Base-by-base conservation (phyloP, 2,329 filamentous ascomycete genomes). In the Aspergillus arachidicola region DNA sequence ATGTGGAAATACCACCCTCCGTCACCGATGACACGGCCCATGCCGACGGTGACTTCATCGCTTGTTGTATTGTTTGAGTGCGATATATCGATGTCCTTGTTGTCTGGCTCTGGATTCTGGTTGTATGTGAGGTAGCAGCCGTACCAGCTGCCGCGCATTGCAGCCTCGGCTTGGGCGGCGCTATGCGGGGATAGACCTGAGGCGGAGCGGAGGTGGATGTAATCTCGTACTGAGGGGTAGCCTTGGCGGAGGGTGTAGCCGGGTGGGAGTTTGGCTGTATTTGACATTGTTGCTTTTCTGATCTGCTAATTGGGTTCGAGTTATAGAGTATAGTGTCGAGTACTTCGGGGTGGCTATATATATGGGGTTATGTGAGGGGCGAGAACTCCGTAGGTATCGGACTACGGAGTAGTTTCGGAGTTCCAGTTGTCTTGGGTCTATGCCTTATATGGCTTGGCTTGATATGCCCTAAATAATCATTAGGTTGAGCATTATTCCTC, bases 21-120 rank as follows among this genome's bases (percentile, higher is more conserved):
- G 64, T 86, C 84, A 14, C 82, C 81, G 61, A 85, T 74, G 30
- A 85, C 74, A 23, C 84, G 79, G 56, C 83, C 83, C 83, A 85
- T 85, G 0, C 75, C 83, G 6, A 85, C 76, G 0, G 38, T 36
- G 0, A 26, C 12, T 5, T 55, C 58, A 14, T 55, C 12, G 48
- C 10, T 38, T 4, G 28, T n/a, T 12, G 43, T 48, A 9, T 50
- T 10, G 3, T 38, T 41, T 6, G 56, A 12, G n/a, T 0, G 1
- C 1, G 43, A 23, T 14, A 2, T 6, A 12, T 3, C 12, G 2
- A 3, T 4, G 2, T 36, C 36, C 4, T 36, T 28, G 19, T 48
- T 23, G 0, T 19, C 28, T 5, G 38, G 16, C 2, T 16, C 32
- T 6, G 34, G 2, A 21, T 10, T 36, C 6, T 19, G 69, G 60